Evolutionary conservation across 768 basidiomycete species (phyloP), one percentile per base, ranked within the genome.

Genomic region (Cystobasidium onofrii): DNA sequence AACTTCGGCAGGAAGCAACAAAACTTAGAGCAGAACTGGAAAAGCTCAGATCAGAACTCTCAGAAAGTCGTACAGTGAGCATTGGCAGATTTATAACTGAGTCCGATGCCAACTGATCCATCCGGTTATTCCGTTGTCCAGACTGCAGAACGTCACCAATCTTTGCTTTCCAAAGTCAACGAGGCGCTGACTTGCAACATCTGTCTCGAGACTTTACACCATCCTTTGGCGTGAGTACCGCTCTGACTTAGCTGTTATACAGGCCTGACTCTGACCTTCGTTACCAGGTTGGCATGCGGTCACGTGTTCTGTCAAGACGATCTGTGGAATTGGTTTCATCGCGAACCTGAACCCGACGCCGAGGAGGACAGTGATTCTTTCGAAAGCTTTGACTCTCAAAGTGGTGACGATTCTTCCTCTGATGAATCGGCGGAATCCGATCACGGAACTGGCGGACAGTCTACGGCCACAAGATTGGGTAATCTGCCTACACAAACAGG

Each of bases 241-340:
- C 15, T 50, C 23, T 9, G n/a, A 10, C 6, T 7, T 20, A 10
- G 2, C 25, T 52, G 39, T 60, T 31, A 27, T 36, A 7, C 25
- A 6, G 55, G 15, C 9, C 25, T 27, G 36, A 71, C 4, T 71
- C 15, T 7, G 9, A 33, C 12, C 13, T 29, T 55, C 29, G 13
- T 13, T 18, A 9, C 46, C 55, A 71, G 69, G 10, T 36, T 71
- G 25, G 23, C 55, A 1, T 71, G 69, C 55, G 69, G 69, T n/a
- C 69, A 71, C 43, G 69, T 60, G 7, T 71, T 71, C 34, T 71
- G 69, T 39, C 69, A 60, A 36, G 55, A 71, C 33, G 69, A 71
- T 29, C 39, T 71, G 34, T 71, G 69, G 69, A 71, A 71, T 29
- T 71, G 69, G 69, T 71, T 71, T 36, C 69, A 71, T 36, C 69